A percentile compares a stretch with the other conserved stretches of the same genome.
phyloP scores from a whole-genome alignment of 2,329 filamentous ascomycete species.

The Tolypocladium capitatum region DNA sequence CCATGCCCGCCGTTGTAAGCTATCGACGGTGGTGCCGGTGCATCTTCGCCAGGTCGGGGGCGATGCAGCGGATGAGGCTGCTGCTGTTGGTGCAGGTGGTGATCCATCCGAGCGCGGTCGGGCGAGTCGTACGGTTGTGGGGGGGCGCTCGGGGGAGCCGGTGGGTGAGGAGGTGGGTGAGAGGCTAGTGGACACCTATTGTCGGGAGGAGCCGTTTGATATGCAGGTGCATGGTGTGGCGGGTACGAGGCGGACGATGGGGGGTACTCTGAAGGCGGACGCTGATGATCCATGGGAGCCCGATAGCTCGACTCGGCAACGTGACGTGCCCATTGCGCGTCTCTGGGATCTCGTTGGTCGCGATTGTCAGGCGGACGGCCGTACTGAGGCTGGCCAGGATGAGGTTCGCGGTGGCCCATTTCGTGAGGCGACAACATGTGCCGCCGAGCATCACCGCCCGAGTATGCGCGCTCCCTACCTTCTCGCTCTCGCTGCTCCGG shows the following conservation, averaged over 20 bases:
- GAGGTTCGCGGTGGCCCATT: conserved; percentile 28
- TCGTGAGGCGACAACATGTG: conserved; percentile 24
- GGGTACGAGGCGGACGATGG: conserved; percentile 25
- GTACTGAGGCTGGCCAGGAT: conserved; percentile 32
- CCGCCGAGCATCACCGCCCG: conserved; percentile 31
- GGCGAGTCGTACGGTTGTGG: conserved; percentile 33
- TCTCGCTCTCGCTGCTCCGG: conserved; percentile 30
- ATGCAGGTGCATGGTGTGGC: conserved; percentile 15
- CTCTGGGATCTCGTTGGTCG: conserved; percentile 23
- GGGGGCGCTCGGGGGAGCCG: conserved; percentile 11
- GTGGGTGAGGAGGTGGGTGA: conserved; percentile 20
- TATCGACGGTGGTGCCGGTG: conserved; percentile 34
- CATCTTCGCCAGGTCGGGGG: conserved; percentile 31
- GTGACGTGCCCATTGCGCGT: conserved; percentile 20
- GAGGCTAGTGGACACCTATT: conserved; percentile 18
- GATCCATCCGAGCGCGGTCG: conserved; percentile 32
- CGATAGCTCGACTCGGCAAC: conserved; percentile 19
- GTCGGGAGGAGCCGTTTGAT: conserved; percentile 18
- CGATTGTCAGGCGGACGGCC: conserved; percentile 27
- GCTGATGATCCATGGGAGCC: conserved; percentile 26
- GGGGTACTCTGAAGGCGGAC: conserved; percentile 34
- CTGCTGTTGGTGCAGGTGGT: conserved; percentile 22
- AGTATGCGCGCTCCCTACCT: conserved; percentile 33
- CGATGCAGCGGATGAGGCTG: conserved; percentile 23
- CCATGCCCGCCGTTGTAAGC: conserved; percentile 33